Evolutionary conservation across 306 rosid genomes (phyloP), one percentile per base, ranked within the genome.

Genomic region (Malus orientalis): DNA sequence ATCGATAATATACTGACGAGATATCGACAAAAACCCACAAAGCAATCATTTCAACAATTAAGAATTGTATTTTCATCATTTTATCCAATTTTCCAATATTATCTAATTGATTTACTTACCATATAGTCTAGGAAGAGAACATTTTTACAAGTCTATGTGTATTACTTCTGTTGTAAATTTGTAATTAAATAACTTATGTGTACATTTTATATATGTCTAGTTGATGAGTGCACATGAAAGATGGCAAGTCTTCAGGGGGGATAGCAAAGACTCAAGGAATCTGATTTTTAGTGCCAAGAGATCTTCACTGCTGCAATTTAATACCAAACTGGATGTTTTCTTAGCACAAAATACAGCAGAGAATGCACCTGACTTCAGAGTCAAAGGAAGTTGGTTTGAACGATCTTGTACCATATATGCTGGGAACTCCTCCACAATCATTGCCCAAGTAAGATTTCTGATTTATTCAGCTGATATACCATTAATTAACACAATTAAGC

Each of bases 161-260:
- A 53, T 3, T 53, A 53, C 19, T 53, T 53, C 3, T 53, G 9
- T 53, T 53, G 58, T 53, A 15, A 40, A 40, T 40, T 40, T 53
- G 58, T 18, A 51, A 16, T 53, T 53, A 53, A 23, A 32, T 60
- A 11, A 60, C 33, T 59, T 60, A 60, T 25, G 25, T 3, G 19
- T 60, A 60, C 5, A 16, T 49, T 15, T 49, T 60, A 5, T 55
- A 4, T 74, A n/a, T 60, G n/a, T 76, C 74, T 49, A 89, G 88
- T 25, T 80, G 22, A 53, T 68, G 77, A 72, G 80, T 1, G 65
- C 64, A 22, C 87, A 82, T 80, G 85, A 84, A 8, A 76, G 87
- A 38, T 87, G 93, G 91, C 75, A 83, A 84, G 89, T 83, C 6
- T 85, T 75, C 47, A 84, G 85, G n/a, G 89, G 91, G 0, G 93